These are phyloP conservation scores for Ceratobasidium sp. DNA, from an alignment of 1,284 basidiomycete genomes.

Conservation along the genomic window DNA sequence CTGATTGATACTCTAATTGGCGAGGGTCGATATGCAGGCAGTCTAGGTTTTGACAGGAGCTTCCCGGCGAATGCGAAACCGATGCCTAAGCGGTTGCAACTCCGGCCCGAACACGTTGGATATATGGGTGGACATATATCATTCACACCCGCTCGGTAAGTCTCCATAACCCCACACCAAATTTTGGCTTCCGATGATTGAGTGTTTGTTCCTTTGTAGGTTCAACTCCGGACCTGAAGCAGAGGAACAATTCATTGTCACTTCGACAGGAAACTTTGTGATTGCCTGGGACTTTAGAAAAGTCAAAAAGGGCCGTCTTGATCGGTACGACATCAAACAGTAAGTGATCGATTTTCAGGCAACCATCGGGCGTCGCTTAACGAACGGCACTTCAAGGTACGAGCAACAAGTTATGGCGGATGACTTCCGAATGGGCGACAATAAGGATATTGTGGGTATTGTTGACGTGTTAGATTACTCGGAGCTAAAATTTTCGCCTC, in stretches of 20 bases:
- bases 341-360: slow-evolving; percentile 45
- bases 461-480: slow-evolving; percentile 29
- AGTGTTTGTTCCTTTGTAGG: slow-evolving; percentile 53
- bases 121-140: slow-evolving; percentile 91
- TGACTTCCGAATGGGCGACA: slow-evolving; percentile 94
- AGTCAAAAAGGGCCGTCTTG: slow-evolving; percentile 88
- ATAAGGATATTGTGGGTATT: slow-evolving; percentile 84
- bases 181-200: slow-evolving; percentile 1
- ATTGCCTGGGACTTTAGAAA: slow-evolving; percentile 96
- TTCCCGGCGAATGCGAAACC: slow-evolving; percentile 97
- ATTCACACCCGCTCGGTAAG: slow-evolving; percentile 90
- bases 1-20: slow-evolving; percentile 96
- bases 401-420: slow-evolving; percentile 95
- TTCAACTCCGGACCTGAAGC: slow-evolving; percentile 91
- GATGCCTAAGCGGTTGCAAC: slow-evolving; percentile 85
- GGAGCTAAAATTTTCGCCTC: slow-evolving; percentile 23
- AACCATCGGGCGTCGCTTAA: slow-evolving; percentile 39
- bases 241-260: slow-evolving; percentile 94
- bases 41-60: slow-evolving; percentile 89
- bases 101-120: slow-evolving; percentile 91
- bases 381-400: slow-evolving; percentile 57
- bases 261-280: slow-evolving; percentile 94
- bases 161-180: slow-evolving; percentile 17
- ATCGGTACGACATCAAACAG: slow-evolving; percentile 96
- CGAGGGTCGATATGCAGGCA: slow-evolving; percentile 86